Evolutionary conservation across 441 rosid species (phyloP), one percentile per base, ranked within the genome.

Genomic region (Populus hybrid): DNA sequence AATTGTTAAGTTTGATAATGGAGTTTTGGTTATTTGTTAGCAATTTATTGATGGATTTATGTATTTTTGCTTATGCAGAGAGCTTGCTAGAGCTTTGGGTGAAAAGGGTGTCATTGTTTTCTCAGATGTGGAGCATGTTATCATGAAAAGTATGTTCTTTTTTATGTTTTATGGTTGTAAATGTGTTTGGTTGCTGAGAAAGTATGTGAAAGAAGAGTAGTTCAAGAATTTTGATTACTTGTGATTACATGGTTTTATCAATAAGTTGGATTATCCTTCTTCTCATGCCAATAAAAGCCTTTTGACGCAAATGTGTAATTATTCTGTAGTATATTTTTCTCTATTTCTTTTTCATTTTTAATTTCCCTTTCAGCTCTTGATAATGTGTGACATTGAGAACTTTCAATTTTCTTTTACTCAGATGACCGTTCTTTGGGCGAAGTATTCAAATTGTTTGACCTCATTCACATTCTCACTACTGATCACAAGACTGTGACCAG

Each of bases 401-500:
- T 78, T 50, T 69, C 18, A 2, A 34, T 73, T 80, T 57, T 68
- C 69, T 74, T 83, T 23, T n/a, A 57, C 73, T 82, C 81, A 94
- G 98, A 85, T 85, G 93, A 90, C 84, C 93, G 99, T 26, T 85
- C 99, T 69, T 81, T 88, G 82, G 79, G 12, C 61, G 98, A 96
- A 79, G 99, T 94, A 54, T 94, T 96, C 94, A 94, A 93, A 89
- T 85, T 96, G 85, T 96, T 96, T 54, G 98, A 94, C 81, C 85
- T 96, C 77, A 94, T 96, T 78, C 99, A 94, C 82, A 75, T 90
- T 77, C 80, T 96, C 74, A 94, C 99, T 30, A 93, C 98, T 38
- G 97, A 96, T 82, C 99, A 94, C 81, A 69, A 86, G 75, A 91
- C 99, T 3, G 82, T 96, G 59, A 88, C 94, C 63, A 91, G 99